These are phyloP conservation scores for Zelopaecilomyces penicillatus DNA, from an alignment of 2,329 filamentous ascomycete species.

Conservation along the genomic window DNA sequence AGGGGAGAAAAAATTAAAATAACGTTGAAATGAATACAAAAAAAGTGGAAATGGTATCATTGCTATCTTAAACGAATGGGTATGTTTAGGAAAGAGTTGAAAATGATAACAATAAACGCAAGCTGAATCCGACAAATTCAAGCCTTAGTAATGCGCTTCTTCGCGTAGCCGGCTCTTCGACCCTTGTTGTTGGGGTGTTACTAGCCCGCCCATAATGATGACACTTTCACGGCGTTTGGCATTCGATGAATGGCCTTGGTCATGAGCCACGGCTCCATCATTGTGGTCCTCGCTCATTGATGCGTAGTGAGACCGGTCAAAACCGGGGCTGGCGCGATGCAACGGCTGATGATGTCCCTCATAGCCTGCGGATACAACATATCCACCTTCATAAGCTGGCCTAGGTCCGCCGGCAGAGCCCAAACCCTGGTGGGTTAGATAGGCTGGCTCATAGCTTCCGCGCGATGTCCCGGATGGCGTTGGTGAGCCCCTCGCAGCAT, in stretches of 20 bases:
- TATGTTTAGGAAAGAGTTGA: slow-evolving; percentile 18
- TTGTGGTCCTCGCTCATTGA: slow-evolving; percentile 16
- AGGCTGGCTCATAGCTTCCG: slow-evolving; percentile 36
- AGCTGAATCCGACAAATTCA: slow-evolving; percentile 9
- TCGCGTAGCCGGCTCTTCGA: slow-evolving; percentile 48
- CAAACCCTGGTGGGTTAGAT: slow-evolving; percentile 27
- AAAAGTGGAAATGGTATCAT: slow-evolving; percentile 11
- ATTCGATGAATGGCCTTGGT: slow-evolving; percentile 19
- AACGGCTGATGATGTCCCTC: slow-evolving; percentile 14
- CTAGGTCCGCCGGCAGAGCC: slow-evolving; percentile 24
- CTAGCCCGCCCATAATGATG: slow-evolving; percentile 45
- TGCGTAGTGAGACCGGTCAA: slow-evolving; percentile 31
- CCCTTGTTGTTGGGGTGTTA: slow-evolving; percentile 39
- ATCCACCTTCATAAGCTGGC: slow-evolving; percentile 38
- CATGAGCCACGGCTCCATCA: slow-evolving; percentile 17
- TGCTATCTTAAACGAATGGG: slow-evolving; percentile 21
- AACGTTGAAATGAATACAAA: not conserved
- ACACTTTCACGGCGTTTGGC: slow-evolving; percentile 49
- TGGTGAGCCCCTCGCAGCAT: slow-evolving; percentile 28
- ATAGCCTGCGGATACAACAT: slow-evolving; percentile 17
- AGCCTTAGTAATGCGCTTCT: slow-evolving; percentile 39
- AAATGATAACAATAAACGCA: slow-evolving; percentile 13
- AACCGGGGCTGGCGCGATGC: slow-evolving; percentile 22
- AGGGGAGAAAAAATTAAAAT: too few species aligned
- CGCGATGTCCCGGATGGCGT: slow-evolving; percentile 32